Evolutionary conservation across 495 filamentous ascomycete species (phyloP).

Genomic region (Tuber umbilicatum): DNA sequence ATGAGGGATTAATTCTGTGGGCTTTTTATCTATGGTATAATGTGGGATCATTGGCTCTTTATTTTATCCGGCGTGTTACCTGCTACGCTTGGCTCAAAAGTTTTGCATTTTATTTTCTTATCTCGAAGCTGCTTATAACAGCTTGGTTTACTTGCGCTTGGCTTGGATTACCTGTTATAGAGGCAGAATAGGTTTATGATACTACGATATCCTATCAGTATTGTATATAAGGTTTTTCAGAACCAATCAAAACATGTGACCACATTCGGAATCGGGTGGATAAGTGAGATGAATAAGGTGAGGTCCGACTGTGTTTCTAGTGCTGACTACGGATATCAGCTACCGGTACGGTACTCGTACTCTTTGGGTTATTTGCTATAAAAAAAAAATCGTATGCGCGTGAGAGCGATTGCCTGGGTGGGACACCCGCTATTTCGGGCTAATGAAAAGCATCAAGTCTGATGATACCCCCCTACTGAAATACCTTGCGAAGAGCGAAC

Average conservation of each 20-base stretch:
- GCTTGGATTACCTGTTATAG: neutral
- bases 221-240: neutral
- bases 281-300: neutral
- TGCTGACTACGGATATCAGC: neutral
- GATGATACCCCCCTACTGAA: neutral
- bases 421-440: neutral
- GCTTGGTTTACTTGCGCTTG: neutral
- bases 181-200: neutral
- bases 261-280: neutral
- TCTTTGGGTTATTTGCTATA: neutral
- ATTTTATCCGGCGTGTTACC: neutral
- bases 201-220: neutral
- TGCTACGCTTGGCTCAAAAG: neutral
- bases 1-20: neutral
- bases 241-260: neutral
- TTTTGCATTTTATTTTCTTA: neutral
- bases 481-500: neutral
- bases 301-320: neutral
- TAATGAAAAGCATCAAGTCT: neutral
- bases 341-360: neutral
- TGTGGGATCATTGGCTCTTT: neutral
- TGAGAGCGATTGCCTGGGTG: neutral
- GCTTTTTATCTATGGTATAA: neutral
- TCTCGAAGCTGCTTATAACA: neutral
- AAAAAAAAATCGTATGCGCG: neutral